These are phyloP conservation scores for Lipomyces sp. DNA, from an alignment of 805 yeast genomes.

Conservation along the genomic window DNA sequence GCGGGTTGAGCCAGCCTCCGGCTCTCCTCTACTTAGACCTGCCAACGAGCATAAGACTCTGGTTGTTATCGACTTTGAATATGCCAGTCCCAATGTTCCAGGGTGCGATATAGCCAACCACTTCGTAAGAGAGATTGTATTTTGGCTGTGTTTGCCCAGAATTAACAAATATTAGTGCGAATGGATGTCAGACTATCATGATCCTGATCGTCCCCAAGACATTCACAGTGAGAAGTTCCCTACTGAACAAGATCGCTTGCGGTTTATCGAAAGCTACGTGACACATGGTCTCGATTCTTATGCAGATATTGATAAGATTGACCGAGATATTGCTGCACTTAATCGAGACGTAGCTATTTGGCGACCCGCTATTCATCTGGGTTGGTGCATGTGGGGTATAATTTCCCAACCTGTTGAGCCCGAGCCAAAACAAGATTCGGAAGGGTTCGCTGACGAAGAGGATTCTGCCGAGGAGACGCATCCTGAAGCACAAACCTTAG, in stretches of 20 bases:
- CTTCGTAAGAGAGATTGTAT: constrained; percentile 49
- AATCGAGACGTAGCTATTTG: constrained; percentile 72
- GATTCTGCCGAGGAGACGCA: constrained; percentile 42
- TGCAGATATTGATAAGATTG: constrained; percentile 48
- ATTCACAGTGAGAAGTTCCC: constrained; percentile 70
- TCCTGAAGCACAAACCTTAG: constrained; percentile 45
- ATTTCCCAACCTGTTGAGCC: constrained; percentile 61
- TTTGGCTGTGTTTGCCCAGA: no score
- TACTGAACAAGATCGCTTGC: constrained; percentile 64
- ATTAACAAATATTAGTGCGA: constrained; percentile 54
- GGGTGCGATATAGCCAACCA: constrained; percentile 93
- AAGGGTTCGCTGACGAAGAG: constrained; percentile 35
- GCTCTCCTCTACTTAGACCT: constrained; percentile 57
- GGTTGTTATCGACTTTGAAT: constrained; percentile 96
- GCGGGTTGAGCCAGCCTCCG: constrained; percentile 56
- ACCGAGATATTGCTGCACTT: constrained; percentile 55
- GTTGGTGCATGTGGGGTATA: constrained; percentile 93
- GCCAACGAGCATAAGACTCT: constrained; percentile 66
- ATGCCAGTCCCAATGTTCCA: constrained; percentile 86
- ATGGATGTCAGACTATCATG: constrained; percentile 95
- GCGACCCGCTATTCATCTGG: constrained; percentile 78
- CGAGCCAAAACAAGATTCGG: constrained; percentile 39
- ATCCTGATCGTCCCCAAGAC: constrained; percentile 59
- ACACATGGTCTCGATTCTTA: constrained; percentile 49
- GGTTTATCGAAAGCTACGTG: constrained; percentile 77